Percentiles rank a stretch among this genome's conserved stretches.
phyloP scores from a whole-genome alignment of 345 rosid genomes.

The Arabidopsis arenosa region DNA sequence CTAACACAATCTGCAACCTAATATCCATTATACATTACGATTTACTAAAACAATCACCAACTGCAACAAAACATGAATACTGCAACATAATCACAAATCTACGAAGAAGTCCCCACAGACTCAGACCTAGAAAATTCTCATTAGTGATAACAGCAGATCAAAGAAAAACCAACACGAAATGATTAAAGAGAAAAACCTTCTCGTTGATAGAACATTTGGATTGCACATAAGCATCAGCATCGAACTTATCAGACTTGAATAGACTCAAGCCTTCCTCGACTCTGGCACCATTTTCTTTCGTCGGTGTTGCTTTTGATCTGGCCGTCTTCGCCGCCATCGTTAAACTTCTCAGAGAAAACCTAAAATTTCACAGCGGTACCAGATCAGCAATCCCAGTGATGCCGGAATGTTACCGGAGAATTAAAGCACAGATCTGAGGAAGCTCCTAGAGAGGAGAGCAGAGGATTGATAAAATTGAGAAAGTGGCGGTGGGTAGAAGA shows the following conservation, averaged over 20 bases:
- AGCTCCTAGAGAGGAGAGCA: slow-evolving; percentile 2
- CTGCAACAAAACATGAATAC: background rate
- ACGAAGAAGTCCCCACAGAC: background rate
- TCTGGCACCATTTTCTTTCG: slow-evolving; percentile 75
- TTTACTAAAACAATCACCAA: background rate
- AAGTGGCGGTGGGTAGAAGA: slow-evolving; percentile 39
- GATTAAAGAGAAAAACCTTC: slow-evolving; percentile 56
- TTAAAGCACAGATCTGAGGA: slow-evolving; percentile 35
- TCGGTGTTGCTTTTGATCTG: slow-evolving; percentile 64
- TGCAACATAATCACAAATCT: background rate
- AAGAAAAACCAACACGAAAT: background rate
- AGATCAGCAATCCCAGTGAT: slow-evolving; percentile 22
- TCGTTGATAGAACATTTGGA: slow-evolving; percentile 96
- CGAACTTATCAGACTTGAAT: slow-evolving; percentile 93
- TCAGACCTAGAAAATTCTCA: background rate
- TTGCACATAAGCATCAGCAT: slow-evolving; percentile 90
- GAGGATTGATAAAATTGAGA: background rate
- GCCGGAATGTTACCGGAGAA: background rate
- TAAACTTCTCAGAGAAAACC: slow-evolving; percentile 5
- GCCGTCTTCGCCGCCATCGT: slow-evolving; percentile 70
- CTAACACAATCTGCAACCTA: background rate
- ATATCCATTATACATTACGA: background rate
- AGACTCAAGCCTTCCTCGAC: slow-evolving; percentile 82
- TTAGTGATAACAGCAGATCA: background rate
- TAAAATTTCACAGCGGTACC: slow-evolving; percentile 16